Conservation (phyloP, 805 yeast genomes). For the Barnettozyma sucrosica region DNA sequence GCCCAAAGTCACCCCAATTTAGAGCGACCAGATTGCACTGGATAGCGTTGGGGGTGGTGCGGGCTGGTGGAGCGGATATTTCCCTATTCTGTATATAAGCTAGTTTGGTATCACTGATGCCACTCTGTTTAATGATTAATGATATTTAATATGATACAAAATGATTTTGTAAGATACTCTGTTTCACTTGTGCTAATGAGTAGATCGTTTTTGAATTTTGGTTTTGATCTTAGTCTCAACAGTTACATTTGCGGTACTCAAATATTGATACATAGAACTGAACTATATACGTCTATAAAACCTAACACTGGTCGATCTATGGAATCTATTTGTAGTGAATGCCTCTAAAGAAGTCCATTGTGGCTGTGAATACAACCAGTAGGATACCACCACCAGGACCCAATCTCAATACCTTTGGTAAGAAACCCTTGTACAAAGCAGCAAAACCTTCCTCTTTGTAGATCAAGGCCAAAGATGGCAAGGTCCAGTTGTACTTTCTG, state of each 20-base stretch:
- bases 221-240: too few relatives aligned
- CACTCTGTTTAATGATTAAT: neutral
- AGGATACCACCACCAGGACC: slow-evolving; percentile 99
- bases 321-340: slow-evolving; percentile 21
- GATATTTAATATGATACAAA: too few relatives aligned
- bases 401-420: slow-evolving; percentile 93
- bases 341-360: slow-evolving; percentile 86
- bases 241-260: too few relatives aligned
- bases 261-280: neutral
- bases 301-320: too few relatives aligned
- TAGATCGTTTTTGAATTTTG: too few relatives aligned
- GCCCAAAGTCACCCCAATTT: slow-evolving; percentile 44
- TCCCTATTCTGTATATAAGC: slow-evolving; percentile 11
- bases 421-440: slow-evolving; percentile 92
- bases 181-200: too few relatives aligned
- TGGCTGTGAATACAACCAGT: slow-evolving; percentile 90
- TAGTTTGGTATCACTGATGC: neutral
- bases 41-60: slow-evolving; percentile 33
- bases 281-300: neutral
- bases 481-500: slow-evolving; percentile 88
- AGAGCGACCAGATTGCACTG: slow-evolving; percentile 29
- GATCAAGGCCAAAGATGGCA: slow-evolving; percentile 70
- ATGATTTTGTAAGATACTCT: too few relatives aligned
- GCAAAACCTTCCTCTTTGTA: slow-evolving; percentile 86
- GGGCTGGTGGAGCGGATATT: slow-evolving; percentile 71